Evolutionary conservation across 192 early-diverging fungal genomes (phyloP).

Genomic region (Fimicolochytrium jonesii): DNA sequence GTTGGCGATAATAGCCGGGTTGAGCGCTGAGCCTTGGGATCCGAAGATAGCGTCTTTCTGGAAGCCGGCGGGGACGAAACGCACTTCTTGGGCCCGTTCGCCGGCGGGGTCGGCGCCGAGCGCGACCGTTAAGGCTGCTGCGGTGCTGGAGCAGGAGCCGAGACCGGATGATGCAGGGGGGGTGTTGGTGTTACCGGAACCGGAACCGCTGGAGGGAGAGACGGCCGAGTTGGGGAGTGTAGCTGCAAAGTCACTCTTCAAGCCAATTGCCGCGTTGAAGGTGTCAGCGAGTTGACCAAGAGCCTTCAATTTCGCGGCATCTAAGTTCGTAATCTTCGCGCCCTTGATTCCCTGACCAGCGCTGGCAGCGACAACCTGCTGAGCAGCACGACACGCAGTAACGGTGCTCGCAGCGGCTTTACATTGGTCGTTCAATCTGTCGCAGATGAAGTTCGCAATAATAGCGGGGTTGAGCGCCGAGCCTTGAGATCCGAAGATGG

Average conservation of each 20-base stretch:
- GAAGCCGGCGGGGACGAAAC: slow-evolving; percentile 17
- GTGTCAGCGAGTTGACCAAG: slow-evolving; percentile 18
- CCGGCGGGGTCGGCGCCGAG: slow-evolving; percentile 23
- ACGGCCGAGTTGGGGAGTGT: too few species aligned
- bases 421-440: slow-evolving; percentile 18
- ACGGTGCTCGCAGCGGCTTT: slow-evolving; percentile 20
- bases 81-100: slow-evolving; percentile 31
- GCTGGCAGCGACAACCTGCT: too few species aligned
- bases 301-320: neutral
- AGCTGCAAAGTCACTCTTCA: slow-evolving; percentile 26
- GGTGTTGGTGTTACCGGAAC: too few species aligned
- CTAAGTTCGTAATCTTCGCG: neutral
- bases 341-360: neutral
- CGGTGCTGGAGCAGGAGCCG: slow-evolving; percentile 9
- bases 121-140: slow-evolving; percentile 12
- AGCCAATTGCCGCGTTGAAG: slow-evolving; percentile 30
- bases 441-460: slow-evolving; percentile 36
- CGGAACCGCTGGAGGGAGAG: too few species aligned
- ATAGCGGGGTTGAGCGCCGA: slow-evolving; percentile 31
- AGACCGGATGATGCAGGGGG: neutral
- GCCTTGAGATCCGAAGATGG: slow-evolving; percentile 15
- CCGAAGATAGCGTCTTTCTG: slow-evolving; percentile 17
- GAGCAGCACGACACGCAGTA: neutral
- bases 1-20: slow-evolving; percentile 28
- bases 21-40: slow-evolving; percentile 29